Evolutionary conservation across 2,329 filamentous ascomycete species (phyloP).

Genomic region (Pseudogymnoascus pannorum): DNA sequence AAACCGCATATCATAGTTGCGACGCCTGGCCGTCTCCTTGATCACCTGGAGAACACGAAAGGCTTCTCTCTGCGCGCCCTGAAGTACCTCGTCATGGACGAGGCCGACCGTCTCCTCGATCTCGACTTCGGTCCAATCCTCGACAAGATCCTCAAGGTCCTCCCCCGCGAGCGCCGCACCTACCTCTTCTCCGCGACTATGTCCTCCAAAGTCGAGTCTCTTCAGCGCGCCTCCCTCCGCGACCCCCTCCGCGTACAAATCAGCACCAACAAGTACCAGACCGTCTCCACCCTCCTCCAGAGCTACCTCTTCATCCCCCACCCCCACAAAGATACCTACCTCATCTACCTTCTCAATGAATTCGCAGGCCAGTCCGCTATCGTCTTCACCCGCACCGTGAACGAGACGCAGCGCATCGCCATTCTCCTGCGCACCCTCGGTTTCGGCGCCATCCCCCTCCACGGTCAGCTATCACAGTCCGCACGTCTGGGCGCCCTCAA

Average conservation of each 20-base stretch:
- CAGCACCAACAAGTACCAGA: slow-evolving; percentile 78
- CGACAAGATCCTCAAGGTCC: slow-evolving; percentile 85
- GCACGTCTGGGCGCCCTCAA: slow-evolving; percentile 78
- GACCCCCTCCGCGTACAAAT: slow-evolving; percentile 81
- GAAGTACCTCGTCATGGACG: slow-evolving; percentile 90
- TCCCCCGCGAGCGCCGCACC: slow-evolving; percentile 71
- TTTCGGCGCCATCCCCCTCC: slow-evolving; percentile 84
- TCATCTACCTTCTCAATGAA: slow-evolving; percentile 81
- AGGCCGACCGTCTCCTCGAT: slow-evolving; percentile 85
- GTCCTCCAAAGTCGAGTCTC: slow-evolving; percentile 83
- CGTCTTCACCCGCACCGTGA: slow-evolving; percentile 86
- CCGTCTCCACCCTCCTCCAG: slow-evolving; percentile 81
- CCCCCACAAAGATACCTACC: slow-evolving; percentile 81
- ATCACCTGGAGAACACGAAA: slow-evolving; percentile 94
- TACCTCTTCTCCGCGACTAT: slow-evolving; percentile 94
- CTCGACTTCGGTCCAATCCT: slow-evolving; percentile 90
- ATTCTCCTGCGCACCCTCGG: slow-evolving; percentile 78
- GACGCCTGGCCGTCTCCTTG: slow-evolving; percentile 79
- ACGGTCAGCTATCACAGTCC: slow-evolving; percentile 85
- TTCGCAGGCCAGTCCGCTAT: slow-evolving; percentile 80
- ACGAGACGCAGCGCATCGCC: slow-evolving; percentile 79
- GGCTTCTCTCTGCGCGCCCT: slow-evolving; percentile 78
- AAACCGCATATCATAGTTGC: slow-evolving; percentile 92
- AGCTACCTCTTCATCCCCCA: slow-evolving; percentile 81
- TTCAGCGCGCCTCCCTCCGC: slow-evolving; percentile 81